Percentiles rank a stretch among this genome's conserved stretches.
These are phyloP conservation scores for Fusarium stilboides DNA, from an alignment of 2,329 filamentous ascomycete species.

Conservation along the genomic window DNA sequence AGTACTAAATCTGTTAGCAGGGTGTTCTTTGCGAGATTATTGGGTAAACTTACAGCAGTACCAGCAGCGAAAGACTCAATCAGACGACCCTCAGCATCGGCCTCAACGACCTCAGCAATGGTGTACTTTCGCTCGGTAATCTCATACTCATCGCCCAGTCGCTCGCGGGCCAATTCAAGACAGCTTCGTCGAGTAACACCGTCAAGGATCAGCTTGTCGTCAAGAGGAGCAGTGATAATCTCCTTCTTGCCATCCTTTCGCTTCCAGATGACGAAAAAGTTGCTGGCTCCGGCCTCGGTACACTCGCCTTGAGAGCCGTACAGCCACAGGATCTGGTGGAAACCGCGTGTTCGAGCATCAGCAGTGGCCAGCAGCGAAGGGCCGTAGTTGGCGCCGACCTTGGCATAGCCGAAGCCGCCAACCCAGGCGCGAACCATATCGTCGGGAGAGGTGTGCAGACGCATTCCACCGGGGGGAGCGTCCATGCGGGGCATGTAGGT, in stretches of 20 bases:
- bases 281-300: constrained; percentile 92
- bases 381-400: constrained; percentile 95
- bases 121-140: constrained; percentile 87
- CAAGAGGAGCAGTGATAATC: constrained; percentile 86
- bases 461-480: constrained; percentile 71
- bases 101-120: constrained; percentile 82
- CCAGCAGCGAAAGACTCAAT: constrained; percentile 90
- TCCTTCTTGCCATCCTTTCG: constrained; percentile 67
- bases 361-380: constrained; percentile 84
- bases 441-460: constrained; percentile 82
- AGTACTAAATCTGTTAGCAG: constrained; percentile 67
- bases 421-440: constrained; percentile 94
- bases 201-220: constrained; percentile 87
- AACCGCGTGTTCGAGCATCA: constrained; percentile 81
- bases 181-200: constrained; percentile 90
- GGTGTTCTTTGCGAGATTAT: not conserved
- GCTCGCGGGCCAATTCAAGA: constrained; percentile 78
- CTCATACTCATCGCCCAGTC: constrained; percentile 73
- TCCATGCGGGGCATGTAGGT: constrained; percentile 74
- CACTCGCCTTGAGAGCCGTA: constrained; percentile 84
- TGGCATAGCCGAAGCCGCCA: constrained; percentile 92
- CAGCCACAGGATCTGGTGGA: constrained; percentile 94
- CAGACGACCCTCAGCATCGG: constrained; percentile 80
- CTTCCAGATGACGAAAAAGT: constrained; percentile 90
- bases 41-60: constrained; percentile 79